Base-by-base conservation (phyloP, 352 stramenopile species). In the Saprolegnia parasitica region DNA sequence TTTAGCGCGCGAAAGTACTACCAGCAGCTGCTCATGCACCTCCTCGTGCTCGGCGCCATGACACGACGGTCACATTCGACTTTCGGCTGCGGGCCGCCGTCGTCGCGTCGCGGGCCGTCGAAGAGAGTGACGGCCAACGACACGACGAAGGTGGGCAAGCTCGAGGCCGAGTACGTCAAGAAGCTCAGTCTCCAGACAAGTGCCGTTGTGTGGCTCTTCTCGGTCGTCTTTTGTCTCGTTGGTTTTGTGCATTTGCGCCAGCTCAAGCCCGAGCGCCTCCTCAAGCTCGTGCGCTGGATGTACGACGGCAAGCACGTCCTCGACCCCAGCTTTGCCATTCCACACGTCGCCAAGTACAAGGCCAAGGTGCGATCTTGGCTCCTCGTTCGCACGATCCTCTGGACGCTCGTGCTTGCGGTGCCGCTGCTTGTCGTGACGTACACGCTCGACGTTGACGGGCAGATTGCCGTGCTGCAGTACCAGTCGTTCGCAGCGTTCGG, bases 11-110 rank as follows among this genome's bases (percentile, higher is more conserved):
- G 61, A 6, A 68, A 56, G 61, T 68, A 56, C 26, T 24, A 56
- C n/a, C n/a, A 68, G 39, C 61, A 68, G 26, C 26, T 68, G 39
- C 49, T 68, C 21, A 68, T 68, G 8, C 61, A 68, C 26, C 11
- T 58, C 5, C n/a, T 68, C 6, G 8, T 68, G 6, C 23, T 68
- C 32, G 29, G 10, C 13, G 37, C 61, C 10, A 68, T 68, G 39
- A 67, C 60, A 26, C 54, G 21, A 18, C 21, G 18, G 46, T 20
- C 21, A 52, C 21, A 20, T 52, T 52, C 46, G 18, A n/a, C n/a
- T n/a, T n/a, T n/a, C n/a, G n/a, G n/a, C n/a, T n/a, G n/a, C n/a
- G n/a, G n/a, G n/a, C n/a, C n/a, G n/a, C n/a, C n/a, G n/a, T n/a
- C n/a, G n/a, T n/a, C n/a, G n/a, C n/a, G n/a, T n/a, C n/a, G n/a